Evolutionary conservation across 345 rosid species (phyloP).

Genomic region (Ailanthus altissimus): DNA sequence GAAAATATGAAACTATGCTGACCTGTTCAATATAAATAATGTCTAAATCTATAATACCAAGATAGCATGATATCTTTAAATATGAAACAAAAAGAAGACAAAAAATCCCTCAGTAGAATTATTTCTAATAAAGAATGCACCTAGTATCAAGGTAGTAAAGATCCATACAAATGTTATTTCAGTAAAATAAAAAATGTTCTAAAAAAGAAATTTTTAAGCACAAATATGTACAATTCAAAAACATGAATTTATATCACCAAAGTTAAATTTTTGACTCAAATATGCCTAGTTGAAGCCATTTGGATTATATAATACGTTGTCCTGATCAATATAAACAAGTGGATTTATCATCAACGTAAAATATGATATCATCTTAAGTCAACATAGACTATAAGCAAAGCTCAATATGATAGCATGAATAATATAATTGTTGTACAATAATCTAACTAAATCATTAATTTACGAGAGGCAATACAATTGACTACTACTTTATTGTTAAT

Average conservation of each 20-base stretch:
- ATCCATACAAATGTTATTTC: neutral
- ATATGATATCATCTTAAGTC: neutral
- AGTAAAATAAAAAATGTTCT: neutral
- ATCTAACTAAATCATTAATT: too few species aligned
- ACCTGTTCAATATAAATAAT: neutral
- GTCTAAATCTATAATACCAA: neutral
- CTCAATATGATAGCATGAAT: neutral
- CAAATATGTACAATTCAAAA: neutral
- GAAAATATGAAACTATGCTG: neutral
- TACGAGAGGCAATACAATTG: too few species aligned
- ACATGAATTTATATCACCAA: too few species aligned
- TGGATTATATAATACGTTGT: neutral
- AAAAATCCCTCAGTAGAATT: neutral
- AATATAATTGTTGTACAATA: neutral
- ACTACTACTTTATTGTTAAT: neutral
- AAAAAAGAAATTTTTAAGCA: neutral
- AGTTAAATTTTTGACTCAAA: neutral
- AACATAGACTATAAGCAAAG: conserved; percentile 4
- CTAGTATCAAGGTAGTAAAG: neutral
- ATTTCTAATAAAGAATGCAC: neutral
- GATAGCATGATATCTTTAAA: neutral
- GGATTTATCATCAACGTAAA: neutral
- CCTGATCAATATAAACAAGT: neutral
- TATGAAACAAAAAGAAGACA: neutral
- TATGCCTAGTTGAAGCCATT: neutral